Percentiles rank a stretch among this genome's conserved stretches.
Conservation (phyloP, 768 basidiomycete species). For the Collybia sp. region DNA sequence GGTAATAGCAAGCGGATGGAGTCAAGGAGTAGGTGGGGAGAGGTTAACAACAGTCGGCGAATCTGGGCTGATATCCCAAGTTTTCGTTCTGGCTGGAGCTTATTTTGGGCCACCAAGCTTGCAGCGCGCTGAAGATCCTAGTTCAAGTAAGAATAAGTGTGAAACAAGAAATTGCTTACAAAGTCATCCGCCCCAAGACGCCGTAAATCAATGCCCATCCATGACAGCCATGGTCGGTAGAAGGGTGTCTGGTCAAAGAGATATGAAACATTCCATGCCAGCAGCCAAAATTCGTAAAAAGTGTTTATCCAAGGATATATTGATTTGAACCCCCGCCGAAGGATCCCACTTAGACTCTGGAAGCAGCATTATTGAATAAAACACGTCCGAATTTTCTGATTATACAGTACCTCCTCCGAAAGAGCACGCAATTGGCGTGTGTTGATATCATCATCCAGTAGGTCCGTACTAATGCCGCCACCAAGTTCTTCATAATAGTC, state of each 20-base stretch:
- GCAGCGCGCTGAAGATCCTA: slow-evolving; percentile 35
- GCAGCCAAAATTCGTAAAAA: slow-evolving; percentile 74
- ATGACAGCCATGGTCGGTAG: slow-evolving; percentile 89
- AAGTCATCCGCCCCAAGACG: slow-evolving; percentile 77
- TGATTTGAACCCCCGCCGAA: slow-evolving; percentile 61
- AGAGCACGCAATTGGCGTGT: slow-evolving; percentile 38
- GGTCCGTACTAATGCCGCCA: slow-evolving; percentile 69
- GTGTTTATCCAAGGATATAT: slow-evolving; percentile 83
- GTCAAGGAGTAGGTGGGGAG: slow-evolving; percentile 67
- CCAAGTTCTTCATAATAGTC: slow-evolving; percentile 91
- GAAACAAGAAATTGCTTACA: slow-evolving; percentile 36
- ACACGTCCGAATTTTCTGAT: slow-evolving; percentile 1
- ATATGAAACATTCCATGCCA: slow-evolving; percentile 84
- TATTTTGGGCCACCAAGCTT: slow-evolving; percentile 25
- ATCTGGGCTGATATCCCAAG: slow-evolving; percentile 37
- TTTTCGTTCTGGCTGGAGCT: slow-evolving; percentile 18
- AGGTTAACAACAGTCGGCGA: slow-evolving; percentile 40
- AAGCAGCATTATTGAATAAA: slow-evolving; percentile 5
- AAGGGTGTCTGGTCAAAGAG: slow-evolving; percentile 82
- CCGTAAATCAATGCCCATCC: slow-evolving; percentile 81
- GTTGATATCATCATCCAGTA: slow-evolving; percentile 50
- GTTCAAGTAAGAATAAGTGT: not conserved
- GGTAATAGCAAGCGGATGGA: slow-evolving; percentile 78
- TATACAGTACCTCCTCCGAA: slow-evolving; percentile 45
- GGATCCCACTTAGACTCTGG: slow-evolving; percentile 48